phyloP scores from a whole-genome alignment of 2,329 filamentous ascomycete species.

The Sporothrix inflata region DNA sequence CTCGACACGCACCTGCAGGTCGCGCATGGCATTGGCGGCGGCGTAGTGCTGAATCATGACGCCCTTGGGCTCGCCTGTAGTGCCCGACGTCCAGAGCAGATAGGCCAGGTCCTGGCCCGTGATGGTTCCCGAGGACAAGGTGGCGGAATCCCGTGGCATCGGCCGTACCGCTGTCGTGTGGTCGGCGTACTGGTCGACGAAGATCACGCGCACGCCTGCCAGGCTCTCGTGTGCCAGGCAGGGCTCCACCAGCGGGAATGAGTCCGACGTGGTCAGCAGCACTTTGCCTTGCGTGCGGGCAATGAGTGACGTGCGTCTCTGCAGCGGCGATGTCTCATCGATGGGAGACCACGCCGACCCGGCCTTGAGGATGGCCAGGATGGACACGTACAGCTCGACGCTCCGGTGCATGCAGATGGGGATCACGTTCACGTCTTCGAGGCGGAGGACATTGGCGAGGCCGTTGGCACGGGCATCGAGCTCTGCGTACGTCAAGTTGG shows the following conservation, averaged over 20 bases:
- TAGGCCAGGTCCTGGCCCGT: slow-evolving; percentile 48
- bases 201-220: slow-evolving; percentile 32
- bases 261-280: slow-evolving; percentile 38
- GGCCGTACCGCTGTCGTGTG: slow-evolving; percentile 2
- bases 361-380: slow-evolving; percentile 59
- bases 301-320: slow-evolving; percentile 45
- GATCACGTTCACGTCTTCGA: slow-evolving; percentile 39
- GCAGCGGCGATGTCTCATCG: slow-evolving; percentile 47
- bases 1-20: slow-evolving; percentile 41
- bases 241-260: slow-evolving; percentile 10
- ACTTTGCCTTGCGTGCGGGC: slow-evolving; percentile 41
- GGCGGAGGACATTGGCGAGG: slow-evolving; percentile 37
- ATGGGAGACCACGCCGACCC: slow-evolving; percentile 65
- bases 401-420: slow-evolving; percentile 47
- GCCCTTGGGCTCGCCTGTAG: slow-evolving; percentile 61
- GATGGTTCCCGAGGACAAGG: neutral
- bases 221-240: neutral
- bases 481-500: slow-evolving; percentile 42
- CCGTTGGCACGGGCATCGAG: slow-evolving; percentile 42
- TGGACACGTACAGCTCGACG: slow-evolving; percentile 51
- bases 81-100: slow-evolving; percentile 61
- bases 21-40: slow-evolving; percentile 43
- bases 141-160: neutral
- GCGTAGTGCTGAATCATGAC: slow-evolving; percentile 59
- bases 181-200: slow-evolving; percentile 38